These are phyloP conservation scores for Suhomyces pyralidae DNA, from an alignment of 805 yeast genomes.

Conservation along the genomic window DNA sequence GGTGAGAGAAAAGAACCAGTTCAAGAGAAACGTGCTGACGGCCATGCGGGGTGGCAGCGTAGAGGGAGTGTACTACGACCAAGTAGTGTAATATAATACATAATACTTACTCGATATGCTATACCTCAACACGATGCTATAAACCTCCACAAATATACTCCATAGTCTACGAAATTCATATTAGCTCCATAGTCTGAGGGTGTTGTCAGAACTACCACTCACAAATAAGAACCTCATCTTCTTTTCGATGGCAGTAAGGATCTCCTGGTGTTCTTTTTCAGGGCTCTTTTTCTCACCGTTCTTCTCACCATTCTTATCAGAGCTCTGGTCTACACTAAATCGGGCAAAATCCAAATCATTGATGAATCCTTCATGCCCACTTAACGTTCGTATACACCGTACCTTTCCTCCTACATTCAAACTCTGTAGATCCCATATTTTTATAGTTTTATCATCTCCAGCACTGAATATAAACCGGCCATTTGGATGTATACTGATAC, in stretches of 20 bases:
- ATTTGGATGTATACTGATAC: conserved; percentile 67
- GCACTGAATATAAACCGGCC: conserved; percentile 68
- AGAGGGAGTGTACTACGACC: conserved; percentile 20
- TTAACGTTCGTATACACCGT: conserved; percentile 44
- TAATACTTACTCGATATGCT: neutral
- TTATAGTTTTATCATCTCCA: conserved; percentile 74
- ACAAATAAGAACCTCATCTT: conserved; percentile 61
- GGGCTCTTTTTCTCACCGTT: conserved; percentile 8
- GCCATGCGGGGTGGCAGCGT: conserved; percentile 76
- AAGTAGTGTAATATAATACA: conserved; percentile 2
- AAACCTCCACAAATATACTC: too few species aligned
- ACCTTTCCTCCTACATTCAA: conserved; percentile 43
- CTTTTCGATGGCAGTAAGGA: conserved; percentile 32
- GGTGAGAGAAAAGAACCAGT: conserved; percentile 38
- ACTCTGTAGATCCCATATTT: conserved; percentile 68
- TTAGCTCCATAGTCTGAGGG: conserved; percentile 54
- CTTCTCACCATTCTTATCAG: neutral
- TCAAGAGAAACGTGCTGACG: conserved; percentile 52
- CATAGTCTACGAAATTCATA: too few species aligned
- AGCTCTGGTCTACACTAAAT: conserved; percentile 21
- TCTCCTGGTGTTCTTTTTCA: conserved; percentile 22
- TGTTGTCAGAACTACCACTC: conserved; percentile 61
- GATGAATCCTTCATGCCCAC: conserved; percentile 74
- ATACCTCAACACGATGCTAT: too few species aligned
- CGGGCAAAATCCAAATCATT: conserved; percentile 58